These are phyloP conservation scores for Hansenula anomala DNA, from an alignment of 1,139 yeast species.

Conservation along the genomic window DNA sequence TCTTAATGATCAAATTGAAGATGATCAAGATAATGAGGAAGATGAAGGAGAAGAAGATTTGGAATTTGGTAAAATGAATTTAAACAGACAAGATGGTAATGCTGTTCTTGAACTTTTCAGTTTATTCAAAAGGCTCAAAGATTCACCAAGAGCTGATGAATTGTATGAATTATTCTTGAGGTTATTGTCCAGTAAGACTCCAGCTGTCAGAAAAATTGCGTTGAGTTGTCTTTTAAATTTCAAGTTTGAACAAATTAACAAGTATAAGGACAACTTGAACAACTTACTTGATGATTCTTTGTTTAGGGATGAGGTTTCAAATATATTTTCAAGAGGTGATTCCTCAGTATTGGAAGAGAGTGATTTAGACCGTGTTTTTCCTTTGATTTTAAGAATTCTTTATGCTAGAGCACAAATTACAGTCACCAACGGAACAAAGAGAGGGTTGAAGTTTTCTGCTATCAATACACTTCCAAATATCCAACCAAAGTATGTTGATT, in stretches of 20 bases:
- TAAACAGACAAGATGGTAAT: constrained; percentile 63
- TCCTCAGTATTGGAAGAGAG: constrained; percentile 52
- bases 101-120: constrained; percentile 57
- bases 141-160: constrained; percentile 44
- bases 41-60: constrained; percentile 23
- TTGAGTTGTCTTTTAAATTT: constrained; percentile 67
- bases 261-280: constrained; percentile 67
- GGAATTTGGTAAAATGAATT: constrained; percentile 28
- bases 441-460: constrained; percentile 73
- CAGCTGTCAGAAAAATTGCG: constrained; percentile 67
- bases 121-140: constrained; percentile 59
- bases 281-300: constrained; percentile 78
- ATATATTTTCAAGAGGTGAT: constrained; percentile 50
- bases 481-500: constrained; percentile 44
- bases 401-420: constrained; percentile 80
- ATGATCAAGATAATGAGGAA: no score
- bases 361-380: constrained; percentile 61
- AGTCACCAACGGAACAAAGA: constrained; percentile 58
- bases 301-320: constrained; percentile 79
- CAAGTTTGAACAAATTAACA: constrained; percentile 52
- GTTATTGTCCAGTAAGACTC: constrained; percentile 58
- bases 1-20: constrained; percentile 27
- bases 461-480: constrained; percentile 66
- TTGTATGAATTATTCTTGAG: constrained; percentile 51
- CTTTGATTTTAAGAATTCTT: constrained; percentile 69